These are phyloP conservation scores for Mycena maculata DNA, from an alignment of 768 basidiomycete genomes.

Conservation along the genomic window DNA sequence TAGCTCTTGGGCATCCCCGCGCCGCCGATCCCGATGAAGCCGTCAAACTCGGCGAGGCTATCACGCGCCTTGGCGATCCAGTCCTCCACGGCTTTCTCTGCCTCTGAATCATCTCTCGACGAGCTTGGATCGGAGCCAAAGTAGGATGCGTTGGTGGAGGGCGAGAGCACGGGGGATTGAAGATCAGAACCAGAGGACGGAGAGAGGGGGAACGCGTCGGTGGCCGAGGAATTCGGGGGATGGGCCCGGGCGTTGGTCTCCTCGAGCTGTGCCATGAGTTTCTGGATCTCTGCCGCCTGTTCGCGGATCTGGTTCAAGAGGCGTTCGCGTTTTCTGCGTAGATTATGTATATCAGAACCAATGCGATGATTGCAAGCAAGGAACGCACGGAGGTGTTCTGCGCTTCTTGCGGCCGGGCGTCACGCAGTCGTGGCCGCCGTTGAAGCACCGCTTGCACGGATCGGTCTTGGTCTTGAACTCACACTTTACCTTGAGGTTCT, in stretches of 20 bases:
- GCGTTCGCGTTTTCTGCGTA: slow-evolving; percentile 83
- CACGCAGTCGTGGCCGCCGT: slow-evolving; percentile 77
- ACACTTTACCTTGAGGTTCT: slow-evolving; percentile 76
- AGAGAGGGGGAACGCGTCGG: slow-evolving; percentile 37
- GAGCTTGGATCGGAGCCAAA: slow-evolving; percentile 42
- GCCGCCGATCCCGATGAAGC: slow-evolving; percentile 72
- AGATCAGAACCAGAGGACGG: slow-evolving; percentile 45
- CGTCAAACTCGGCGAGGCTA: slow-evolving; percentile 75
- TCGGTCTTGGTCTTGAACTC: slow-evolving; percentile 80
- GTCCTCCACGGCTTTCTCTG: slow-evolving; percentile 71
- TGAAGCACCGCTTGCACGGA: slow-evolving; percentile 79
- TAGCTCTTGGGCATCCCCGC: slow-evolving; percentile 64
- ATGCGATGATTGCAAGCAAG: background rate
- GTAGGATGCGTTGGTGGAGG: slow-evolving; percentile 44
- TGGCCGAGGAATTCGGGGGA: slow-evolving; percentile 31
- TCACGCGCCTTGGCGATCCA: slow-evolving; percentile 84
- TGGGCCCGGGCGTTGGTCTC: slow-evolving; percentile 45
- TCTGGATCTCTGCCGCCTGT: slow-evolving; percentile 78
- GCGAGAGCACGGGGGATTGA: slow-evolving; percentile 53
- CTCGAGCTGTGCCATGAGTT: slow-evolving; percentile 78
- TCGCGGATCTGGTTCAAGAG: slow-evolving; percentile 81
- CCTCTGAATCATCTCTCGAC: slow-evolving; percentile 47
- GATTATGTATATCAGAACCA: slow-evolving; percentile 11
- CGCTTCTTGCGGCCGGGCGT: slow-evolving; percentile 90
- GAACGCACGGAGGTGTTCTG: slow-evolving; percentile 77